Evolutionary conservation across 1,284 basidiomycete genomes (phyloP).

Genomic region (Peniophora sp.): DNA sequence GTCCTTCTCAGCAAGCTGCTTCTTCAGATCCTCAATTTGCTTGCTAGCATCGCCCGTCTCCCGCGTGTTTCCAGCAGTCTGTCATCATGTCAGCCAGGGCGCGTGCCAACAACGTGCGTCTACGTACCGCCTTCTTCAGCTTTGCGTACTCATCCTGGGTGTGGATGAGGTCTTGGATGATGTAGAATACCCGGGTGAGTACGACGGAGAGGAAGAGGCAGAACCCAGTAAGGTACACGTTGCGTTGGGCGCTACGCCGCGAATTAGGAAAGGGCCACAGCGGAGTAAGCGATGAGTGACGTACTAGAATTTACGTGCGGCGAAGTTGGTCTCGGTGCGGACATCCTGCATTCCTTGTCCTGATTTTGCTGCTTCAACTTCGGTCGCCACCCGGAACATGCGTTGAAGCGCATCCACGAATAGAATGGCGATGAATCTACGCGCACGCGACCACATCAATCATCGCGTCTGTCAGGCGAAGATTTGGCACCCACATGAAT

Average conservation of each 20-base stretch:
- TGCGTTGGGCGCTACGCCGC: constrained; percentile 60
- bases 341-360: constrained; percentile 52
- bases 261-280: constrained; percentile 4
- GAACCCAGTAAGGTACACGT: constrained; percentile 87
- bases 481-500: constrained; percentile 67
- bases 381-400: constrained; percentile 81
- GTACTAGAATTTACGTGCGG: constrained; percentile 91
- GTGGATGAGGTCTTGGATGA: constrained; percentile 86
- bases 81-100: not conserved
- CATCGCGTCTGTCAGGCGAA: not conserved
- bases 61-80: constrained; percentile 32
- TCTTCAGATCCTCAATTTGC: constrained; percentile 61
- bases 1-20: constrained; percentile 37
- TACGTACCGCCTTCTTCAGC: constrained; percentile 62
- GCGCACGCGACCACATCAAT: constrained; percentile 1
- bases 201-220: constrained; percentile 92
- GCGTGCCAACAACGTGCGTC: not conserved
- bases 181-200: constrained; percentile 87
- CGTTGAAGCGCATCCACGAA: constrained; percentile 90
- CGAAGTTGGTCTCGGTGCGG: constrained; percentile 76
- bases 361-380: constrained; percentile 65
- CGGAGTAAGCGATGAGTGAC: constrained; percentile 20
- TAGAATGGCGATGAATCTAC: constrained; percentile 78
- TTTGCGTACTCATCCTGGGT: constrained; percentile 83
- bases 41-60: constrained; percentile 41